Evolutionary conservation across 2,329 filamentous ascomycete genomes (phyloP).

Genomic region (Trichoderma hamatum): DNA sequence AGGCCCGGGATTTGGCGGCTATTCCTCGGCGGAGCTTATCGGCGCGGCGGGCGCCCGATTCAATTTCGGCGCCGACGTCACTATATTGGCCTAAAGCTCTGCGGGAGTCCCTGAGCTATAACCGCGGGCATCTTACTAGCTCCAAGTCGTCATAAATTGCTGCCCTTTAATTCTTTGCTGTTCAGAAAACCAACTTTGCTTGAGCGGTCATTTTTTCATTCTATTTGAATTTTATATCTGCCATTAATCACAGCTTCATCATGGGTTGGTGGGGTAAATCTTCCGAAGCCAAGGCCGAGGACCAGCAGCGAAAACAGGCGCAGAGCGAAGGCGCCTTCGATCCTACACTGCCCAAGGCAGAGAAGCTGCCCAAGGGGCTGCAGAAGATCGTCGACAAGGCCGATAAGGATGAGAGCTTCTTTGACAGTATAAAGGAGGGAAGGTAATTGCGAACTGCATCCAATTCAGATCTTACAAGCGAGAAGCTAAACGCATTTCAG

Average conservation of each 20-base stretch:
- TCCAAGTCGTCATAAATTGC: background rate
- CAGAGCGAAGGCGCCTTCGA: slow-evolving; percentile 42
- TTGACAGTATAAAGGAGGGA: slow-evolving; percentile 77
- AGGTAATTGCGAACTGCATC: slow-evolving; percentile 56
- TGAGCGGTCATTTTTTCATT: background rate
- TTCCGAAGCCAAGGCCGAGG: slow-evolving; percentile 40
- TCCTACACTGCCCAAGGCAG: slow-evolving; percentile 51
- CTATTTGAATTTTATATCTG: background rate
- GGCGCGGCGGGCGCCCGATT: slow-evolving; percentile 13
- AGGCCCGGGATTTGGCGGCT: slow-evolving; percentile 37
- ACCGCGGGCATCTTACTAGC: background rate
- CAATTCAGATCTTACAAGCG: too few species aligned
- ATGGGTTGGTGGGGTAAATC: slow-evolving; percentile 52
- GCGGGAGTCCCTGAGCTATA: slow-evolving; percentile 16
- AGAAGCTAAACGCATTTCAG: slow-evolving; percentile 32
- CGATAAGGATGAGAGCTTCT: slow-evolving; percentile 70
- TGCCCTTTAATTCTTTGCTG: background rate
- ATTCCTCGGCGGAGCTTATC: slow-evolving; percentile 35
- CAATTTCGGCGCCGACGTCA: slow-evolving; percentile 12
- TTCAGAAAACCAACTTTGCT: background rate
- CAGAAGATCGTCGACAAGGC: slow-evolving; percentile 61
- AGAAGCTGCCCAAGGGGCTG: slow-evolving; percentile 57
- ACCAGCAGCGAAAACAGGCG: slow-evolving; percentile 26
- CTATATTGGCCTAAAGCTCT: background rate
- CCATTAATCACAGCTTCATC: background rate